Evolutionary conservation across 495 filamentous ascomycete genomes (phyloP), one percentile per base, ranked within the genome.

Genomic region (Hypoxylon fragiforme): DNA sequence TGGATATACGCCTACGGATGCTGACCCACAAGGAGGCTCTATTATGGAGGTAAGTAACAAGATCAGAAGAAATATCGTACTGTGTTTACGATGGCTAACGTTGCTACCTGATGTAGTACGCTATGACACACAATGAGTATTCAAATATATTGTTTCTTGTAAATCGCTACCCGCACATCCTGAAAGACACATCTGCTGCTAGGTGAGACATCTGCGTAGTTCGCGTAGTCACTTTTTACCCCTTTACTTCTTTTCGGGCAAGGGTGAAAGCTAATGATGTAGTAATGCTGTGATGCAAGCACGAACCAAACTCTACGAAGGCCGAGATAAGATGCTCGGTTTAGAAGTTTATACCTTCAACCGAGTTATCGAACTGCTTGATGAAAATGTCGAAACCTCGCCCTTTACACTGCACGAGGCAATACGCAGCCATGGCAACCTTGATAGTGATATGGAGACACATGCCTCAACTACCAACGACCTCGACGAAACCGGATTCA

Each of bases 21-120:
- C 19, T n/a, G 43, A 46, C 15, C 24, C 26, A 12, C 43, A 46
- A 14, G 43, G 43, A n/a, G 43, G 43, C 9, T 46, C 39, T 42
- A 42, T 42, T 3, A 26, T 42, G 21, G 39, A 42, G 39, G 39
- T 42, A 15, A 15, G 39, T 2, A 14, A 26, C n/a, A n/a, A n/a
- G n/a, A n/a, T n/a, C n/a, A n/a, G n/a, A n/a, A n/a, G n/a, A n/a
- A n/a, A n/a, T n/a, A n/a, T n/a, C n/a, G n/a, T n/a, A n/a, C n/a
- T n/a, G n/a, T n/a, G n/a, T n/a, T n/a, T n/a, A n/a, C n/a, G n/a
- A n/a, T 6, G 6, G 3, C 6, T 42, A 28, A 26, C 13, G 16
- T 13, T 7, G 13, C n/a, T n/a, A 13, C 7, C n/a, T 28, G 11
- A 4, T 26, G 7, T 42, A 42, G 39, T 42, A 42, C n/a, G 39